Base-by-base conservation (phyloP, 2,329 filamentous ascomycete species). In the Parastagonospora nodorum region DNA sequence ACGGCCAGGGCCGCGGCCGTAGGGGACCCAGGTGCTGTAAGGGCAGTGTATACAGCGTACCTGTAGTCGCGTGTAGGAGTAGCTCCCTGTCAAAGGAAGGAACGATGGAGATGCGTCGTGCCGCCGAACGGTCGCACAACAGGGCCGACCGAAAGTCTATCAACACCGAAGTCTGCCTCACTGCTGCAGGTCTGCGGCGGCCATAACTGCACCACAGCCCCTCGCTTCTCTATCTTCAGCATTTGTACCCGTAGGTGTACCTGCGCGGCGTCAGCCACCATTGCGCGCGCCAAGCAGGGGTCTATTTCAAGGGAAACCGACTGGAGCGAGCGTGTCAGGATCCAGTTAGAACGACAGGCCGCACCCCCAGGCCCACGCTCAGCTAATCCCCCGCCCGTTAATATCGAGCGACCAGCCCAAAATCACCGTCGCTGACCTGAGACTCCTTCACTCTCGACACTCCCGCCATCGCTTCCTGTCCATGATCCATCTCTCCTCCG, bases 401-500 rank as follows among this genome's bases (percentile, higher is more conserved):
- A 57, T 57, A 57, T 61, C 55, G 53, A 48, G 33, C 19, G 19
- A 24, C 19, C 19, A 24, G 47, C 45, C 47, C 58, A 58, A 65
- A 59, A 51, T 36, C 43, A 32, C 53, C 37, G 41, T 47, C 40
- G 48, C 47, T 46, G 51, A 40, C 49, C 31, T 36, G 50, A 3
- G 19, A 3, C 5, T 35, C 49, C 50, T 51, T 43, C 51, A 53
- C 51, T 53, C 44, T 51, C 46, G 40, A 36, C 51, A 36, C 55
- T 38, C 48, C 27, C 45, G 19, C 46, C 57, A 51, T 58, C 56
- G 38, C 51, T 45, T 40, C 48, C 50, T 42, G 57, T 65, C 60
- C 53, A 73, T 73, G 70, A 61, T 57, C 61, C 67, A 72, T 72
- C 67, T 48, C 61, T 49, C 48, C 49, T 53, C 44, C 44, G 48